These are phyloP conservation scores for Dothideomycetes sp. DNA, from an alignment of 2,329 filamentous ascomycete genomes.

Conservation along the genomic window DNA sequence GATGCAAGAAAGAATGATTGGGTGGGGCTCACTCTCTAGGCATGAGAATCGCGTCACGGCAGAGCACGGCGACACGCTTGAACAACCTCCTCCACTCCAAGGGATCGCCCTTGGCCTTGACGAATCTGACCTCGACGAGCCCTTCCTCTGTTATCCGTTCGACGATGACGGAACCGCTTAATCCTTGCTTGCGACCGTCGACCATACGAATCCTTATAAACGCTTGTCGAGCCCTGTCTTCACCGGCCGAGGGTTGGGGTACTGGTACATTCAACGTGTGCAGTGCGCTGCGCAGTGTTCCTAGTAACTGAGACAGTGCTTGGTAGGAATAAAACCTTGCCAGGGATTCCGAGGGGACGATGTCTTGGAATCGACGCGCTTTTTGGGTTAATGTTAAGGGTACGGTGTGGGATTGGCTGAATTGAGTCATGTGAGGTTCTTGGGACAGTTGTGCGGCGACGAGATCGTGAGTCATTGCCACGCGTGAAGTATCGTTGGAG, in stretches of 20 bases:
- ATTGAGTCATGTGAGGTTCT: slow-evolving; percentile 77
- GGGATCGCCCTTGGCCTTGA: slow-evolving; percentile 92
- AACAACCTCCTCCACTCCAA: slow-evolving; percentile 95
- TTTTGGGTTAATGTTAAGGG: slow-evolving; percentile 81
- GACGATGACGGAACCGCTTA: slow-evolving; percentile 68
- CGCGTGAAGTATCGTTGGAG: slow-evolving; percentile 27
- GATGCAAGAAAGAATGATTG: too few species aligned
- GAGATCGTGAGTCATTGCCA: slow-evolving; percentile 27
- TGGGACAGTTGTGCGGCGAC: slow-evolving; percentile 62
- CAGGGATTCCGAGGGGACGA: slow-evolving; percentile 76
- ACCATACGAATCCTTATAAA: slow-evolving; percentile 65
- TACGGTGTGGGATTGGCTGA: slow-evolving; percentile 67
- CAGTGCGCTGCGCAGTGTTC: slow-evolving; percentile 70
- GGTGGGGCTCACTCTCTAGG: slow-evolving; percentile 13
- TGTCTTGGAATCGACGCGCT: slow-evolving; percentile 80
- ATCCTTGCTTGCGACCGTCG: slow-evolving; percentile 60
- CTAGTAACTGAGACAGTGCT: slow-evolving; percentile 63
- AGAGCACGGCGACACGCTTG: slow-evolving; percentile 84
- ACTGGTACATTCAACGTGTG: slow-evolving; percentile 78
- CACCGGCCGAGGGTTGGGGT: slow-evolving; percentile 40
- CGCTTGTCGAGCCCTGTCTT: slow-evolving; percentile 37
- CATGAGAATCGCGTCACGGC: slow-evolving; percentile 67
- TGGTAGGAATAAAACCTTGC: slow-evolving; percentile 88
- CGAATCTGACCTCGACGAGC: slow-evolving; percentile 75
- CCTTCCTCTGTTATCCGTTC: slow-evolving; percentile 51